Evolutionary conservation across 2,329 filamentous ascomycete genomes (phyloP), one percentile per base, ranked within the genome.

Genomic region (Verticillium alfalfae): DNA sequence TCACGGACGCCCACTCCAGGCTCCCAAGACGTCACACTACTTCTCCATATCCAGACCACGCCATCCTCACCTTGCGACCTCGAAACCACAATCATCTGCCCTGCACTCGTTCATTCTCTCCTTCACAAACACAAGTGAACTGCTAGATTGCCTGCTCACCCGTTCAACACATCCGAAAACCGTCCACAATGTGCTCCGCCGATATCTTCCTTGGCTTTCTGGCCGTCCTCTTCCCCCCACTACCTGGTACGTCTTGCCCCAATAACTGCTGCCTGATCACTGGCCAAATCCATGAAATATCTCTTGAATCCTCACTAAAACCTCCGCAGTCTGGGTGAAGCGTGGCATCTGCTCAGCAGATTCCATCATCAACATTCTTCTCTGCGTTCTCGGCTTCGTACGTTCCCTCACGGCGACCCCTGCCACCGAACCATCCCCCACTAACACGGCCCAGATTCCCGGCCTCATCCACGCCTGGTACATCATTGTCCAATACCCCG

Each of bases 381-480:
- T 98, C 70, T 95, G 90, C 76, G 73, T 86, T 60, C 86, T 94
- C 26, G 91, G 89, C 69, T 92, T 83, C 72, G 80, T 83, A 75
- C 58, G 79, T 74, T 49, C 45, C 34, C 37, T 49, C 54, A 41
- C n/a, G 34, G 8, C 34, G 4, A 58, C 49, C 56, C 57, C 59
- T 5, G 36, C 16, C 13, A 73, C 77, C 70, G 56, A 37, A 37
- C 16, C 26, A 31, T 31, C 26, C 2, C 52, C 18, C n/a, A 60
- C 65, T 65, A 59, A 62, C 64, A 18, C 49, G 37, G 6, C 26
- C 34, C 67, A 83, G 79, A 76, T 98, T 63, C 94, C 94, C 22
- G 94, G 94, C 64, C 89, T 98, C 58, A 80, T 99, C 2, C 95
- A 99, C 79, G 87, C 93, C 65, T 98, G 95, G 94, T 99, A 98